These are phyloP conservation scores for Diaporthe aspalathi DNA, from an alignment of 2,329 filamentous ascomycete genomes.

Conservation along the genomic window DNA sequence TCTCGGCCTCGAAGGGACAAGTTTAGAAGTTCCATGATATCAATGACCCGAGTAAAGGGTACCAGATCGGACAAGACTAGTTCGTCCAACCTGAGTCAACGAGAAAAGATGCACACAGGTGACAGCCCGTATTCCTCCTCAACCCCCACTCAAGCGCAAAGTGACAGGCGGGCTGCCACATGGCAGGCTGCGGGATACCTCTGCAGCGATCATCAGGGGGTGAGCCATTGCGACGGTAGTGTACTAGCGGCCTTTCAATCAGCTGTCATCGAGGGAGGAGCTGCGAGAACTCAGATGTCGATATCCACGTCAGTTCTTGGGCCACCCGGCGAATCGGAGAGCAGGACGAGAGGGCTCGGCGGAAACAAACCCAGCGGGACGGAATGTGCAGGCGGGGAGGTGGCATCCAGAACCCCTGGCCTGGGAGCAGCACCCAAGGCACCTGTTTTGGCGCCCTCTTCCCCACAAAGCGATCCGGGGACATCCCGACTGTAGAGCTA, in stretches of 20 bases:
- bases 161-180: slow-evolving; percentile 33
- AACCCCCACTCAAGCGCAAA: slow-evolving; percentile 28
- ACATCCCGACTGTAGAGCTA: slow-evolving; percentile 20
- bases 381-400: slow-evolving; percentile 24
- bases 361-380: slow-evolving; percentile 34
- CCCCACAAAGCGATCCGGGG: slow-evolving; percentile 38
- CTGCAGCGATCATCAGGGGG: slow-evolving; percentile 35
- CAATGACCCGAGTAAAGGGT: slow-evolving; percentile 5
- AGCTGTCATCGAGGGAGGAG: slow-evolving; percentile 31
- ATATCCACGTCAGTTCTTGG: slow-evolving; percentile 29
- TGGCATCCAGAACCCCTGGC: slow-evolving; percentile 24
- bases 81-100: slow-evolving; percentile 28
- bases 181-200: slow-evolving; percentile 29
- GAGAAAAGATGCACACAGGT: slow-evolving; percentile 12
- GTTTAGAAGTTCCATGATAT: slow-evolving; percentile 22
- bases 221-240: slow-evolving; percentile 30
- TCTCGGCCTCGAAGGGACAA: slow-evolving; percentile 21
- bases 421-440: background rate
- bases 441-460: slow-evolving; percentile 33
- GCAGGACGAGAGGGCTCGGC: slow-evolving; percentile 15
- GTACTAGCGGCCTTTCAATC: slow-evolving; percentile 29
- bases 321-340: slow-evolving; percentile 28
- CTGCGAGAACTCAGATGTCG: slow-evolving; percentile 16
- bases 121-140: slow-evolving; percentile 23
- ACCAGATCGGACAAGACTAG: slow-evolving; percentile 20